Evolutionary conservation across 257 asterid genomes (phyloP), one percentile per base, ranked within the genome.

Genomic region (Orobanche coerulescens): DNA sequence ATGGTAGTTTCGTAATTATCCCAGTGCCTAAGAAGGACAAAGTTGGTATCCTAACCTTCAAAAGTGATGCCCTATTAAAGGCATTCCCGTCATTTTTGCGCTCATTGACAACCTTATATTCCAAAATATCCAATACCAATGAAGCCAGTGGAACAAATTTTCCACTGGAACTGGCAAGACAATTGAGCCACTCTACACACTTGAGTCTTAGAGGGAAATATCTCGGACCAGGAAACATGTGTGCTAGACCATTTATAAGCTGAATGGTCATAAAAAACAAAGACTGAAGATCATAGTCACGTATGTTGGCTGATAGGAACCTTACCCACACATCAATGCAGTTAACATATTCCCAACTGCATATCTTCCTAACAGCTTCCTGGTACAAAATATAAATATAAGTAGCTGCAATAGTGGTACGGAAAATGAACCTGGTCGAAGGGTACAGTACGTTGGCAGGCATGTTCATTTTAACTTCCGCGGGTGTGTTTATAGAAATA

Each of bases 261-360:
- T 83, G 94, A 81, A 75, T 73, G 69, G 73, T 70, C 61, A 58
- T 66, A 70, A 77, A 76, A 66, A 86, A 68, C 72, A 85, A 73
- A 61, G 81, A 66, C 43, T 79, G 88, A 77, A 89, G 80, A 73
- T 80, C 96, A 66, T 76, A 71, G 72, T 80, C 86, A 10, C 39
- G 69, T 37, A 79, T 46, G 72, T 84, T 80, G 71, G 75, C 81
- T 16, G 86, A 79, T 77, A 89, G 66, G 81, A 89, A 93, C 66
- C 73, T 76, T 73, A 86, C 97, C 96, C 97, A 86, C 36, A 89
- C 67, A 76, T 86, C 95, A 18, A 93, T 60, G 77, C 90, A 93
- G 79, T 83, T 89, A 33, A 74, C 75, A 19, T 73, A 93, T 72
- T 86, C 99, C 97, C 95, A 86, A 67, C 95, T 81, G 85, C 96